Evolutionary conservation across 2,329 filamentous ascomycete species (phyloP), one percentile per base, ranked within the genome.

Genomic region (Xylariaceae sp.): DNA sequence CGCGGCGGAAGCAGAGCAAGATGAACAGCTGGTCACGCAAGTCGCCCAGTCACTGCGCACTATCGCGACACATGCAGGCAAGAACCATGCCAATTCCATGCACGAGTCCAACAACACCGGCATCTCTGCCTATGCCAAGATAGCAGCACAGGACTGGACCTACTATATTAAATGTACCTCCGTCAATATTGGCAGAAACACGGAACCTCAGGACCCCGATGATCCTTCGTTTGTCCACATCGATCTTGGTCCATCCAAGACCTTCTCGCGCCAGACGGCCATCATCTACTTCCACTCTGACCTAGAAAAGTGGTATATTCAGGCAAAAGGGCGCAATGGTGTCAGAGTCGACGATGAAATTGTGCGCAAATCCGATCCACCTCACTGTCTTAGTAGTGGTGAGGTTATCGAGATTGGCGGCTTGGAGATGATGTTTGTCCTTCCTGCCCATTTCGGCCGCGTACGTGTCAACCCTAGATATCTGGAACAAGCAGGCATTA

Each of bases 401-500:
- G 88, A 93, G 72, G 90, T 97, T 49, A 87, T 99, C 59, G 92
- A 96, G 70, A 90, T 97, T 70, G 89, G 88, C 67, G 90, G 90
- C 56, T 89, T 94, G 0, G 93, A 99, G 77, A 99, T 99, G 94
- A 93, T 97, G 80, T 99, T 99, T 74, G 90, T 97, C 52, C 84
- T 96, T n/a, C 93, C 94, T 0, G 85, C 85, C 23, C 87, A 89
- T 65, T 80, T 84, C 51, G 79, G 78, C 58, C 83, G 84, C 23
- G 80, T 92, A 30, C 80, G 83, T 51, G 86, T 95, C 61, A 84
- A 89, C 69, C 81, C 81, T 18, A 83, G 77, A 68, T 92, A 88
- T 70, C 81, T 89, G 13, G 83, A 89, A 66, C 85, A 89, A 51
- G 87, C 88, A 37, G 81, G 84, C 30, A 76, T 70, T 37, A 65